Percentiles rank a stretch among this genome's conserved stretches.
These are phyloP conservation scores for Penicillium riverlandense DNA, from an alignment of 495 filamentous ascomycete species.

Conservation along the genomic window DNA sequence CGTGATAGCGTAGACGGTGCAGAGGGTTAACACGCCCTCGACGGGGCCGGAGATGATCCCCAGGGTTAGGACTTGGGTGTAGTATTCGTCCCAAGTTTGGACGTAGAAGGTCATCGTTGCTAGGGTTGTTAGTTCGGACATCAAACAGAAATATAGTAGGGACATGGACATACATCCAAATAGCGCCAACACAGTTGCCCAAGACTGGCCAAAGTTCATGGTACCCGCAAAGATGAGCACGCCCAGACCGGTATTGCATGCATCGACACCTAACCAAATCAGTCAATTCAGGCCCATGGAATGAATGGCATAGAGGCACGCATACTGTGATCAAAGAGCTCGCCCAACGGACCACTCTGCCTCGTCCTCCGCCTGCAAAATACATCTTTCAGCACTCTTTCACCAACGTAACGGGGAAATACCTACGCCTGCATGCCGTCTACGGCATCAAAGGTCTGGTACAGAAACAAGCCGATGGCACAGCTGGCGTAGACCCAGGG, in stretches of 20 bases:
- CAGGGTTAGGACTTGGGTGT: conserved; percentile 89
- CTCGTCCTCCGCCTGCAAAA: conserved; percentile 65
- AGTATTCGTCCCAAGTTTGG: conserved; percentile 99
- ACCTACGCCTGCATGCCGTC: conserved; percentile 88
- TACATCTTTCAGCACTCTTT: conserved; percentile 11
- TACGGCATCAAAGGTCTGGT: conserved; percentile 97
- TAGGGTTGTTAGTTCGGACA: conserved; percentile 22
- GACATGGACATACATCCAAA: conserved; percentile 61
- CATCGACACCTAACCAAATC: conserved; percentile 63
- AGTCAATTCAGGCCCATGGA: background rate
- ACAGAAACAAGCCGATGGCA: conserved; percentile 84
- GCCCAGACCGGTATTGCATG: conserved; percentile 90
- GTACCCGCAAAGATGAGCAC: conserved; percentile 83
- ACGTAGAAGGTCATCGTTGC: conserved; percentile 89
- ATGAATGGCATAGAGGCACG: background rate
- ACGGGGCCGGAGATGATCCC: conserved; percentile 92
- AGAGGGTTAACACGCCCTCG: conserved; percentile 84
- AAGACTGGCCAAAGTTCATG: conserved; percentile 89
- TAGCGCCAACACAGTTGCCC: conserved; percentile 76
- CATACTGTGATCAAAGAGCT: conserved; percentile 93
- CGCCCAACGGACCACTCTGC: conserved; percentile 89
- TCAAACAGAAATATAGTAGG: too few species aligned
- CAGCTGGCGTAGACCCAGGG: conserved; percentile 90
- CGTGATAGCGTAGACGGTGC: conserved; percentile 76
- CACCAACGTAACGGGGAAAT: conserved; percentile 1